A percentile compares a stretch with the other conserved stretches of the same genome.
phyloP scores from a whole-genome alignment of 2,329 filamentous ascomycete genomes.

The Penicillium sp. region DNA sequence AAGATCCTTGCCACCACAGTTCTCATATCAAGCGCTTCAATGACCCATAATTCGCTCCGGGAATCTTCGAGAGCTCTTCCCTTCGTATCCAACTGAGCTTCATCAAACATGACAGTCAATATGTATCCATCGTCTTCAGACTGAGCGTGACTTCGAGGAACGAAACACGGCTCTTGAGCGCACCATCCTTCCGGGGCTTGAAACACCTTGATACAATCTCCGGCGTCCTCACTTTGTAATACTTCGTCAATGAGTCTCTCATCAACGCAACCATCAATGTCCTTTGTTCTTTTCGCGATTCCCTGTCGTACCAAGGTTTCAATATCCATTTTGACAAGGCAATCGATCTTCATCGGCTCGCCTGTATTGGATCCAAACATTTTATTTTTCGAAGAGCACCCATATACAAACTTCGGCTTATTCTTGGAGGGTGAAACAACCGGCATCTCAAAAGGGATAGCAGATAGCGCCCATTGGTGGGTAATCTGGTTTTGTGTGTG shows the following conservation, averaged over 20 bases:
- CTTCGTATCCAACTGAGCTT: constrained; percentile 53
- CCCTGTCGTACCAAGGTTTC: background rate
- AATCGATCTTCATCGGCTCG: background rate
- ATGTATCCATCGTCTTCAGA: constrained; percentile 68
- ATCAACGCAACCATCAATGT: background rate
- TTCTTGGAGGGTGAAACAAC: constrained; percentile 46
- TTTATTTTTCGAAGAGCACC: constrained; percentile 57
- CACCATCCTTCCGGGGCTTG: background rate
- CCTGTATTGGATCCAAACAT: constrained; percentile 8
- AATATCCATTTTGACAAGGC: background rate
- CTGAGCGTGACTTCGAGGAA: constrained; percentile 19
- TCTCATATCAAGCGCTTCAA: constrained; percentile 48
- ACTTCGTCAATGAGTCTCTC: background rate
- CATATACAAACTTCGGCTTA: constrained; percentile 63
- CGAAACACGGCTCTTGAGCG: background rate
- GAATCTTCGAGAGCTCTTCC: constrained; percentile 50
- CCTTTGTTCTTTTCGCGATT: background rate
- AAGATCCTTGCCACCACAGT: constrained; percentile 54
- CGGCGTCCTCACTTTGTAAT: background rate
- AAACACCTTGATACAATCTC: background rate
- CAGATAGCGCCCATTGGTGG: background rate
- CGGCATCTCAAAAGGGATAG: constrained; percentile 1
- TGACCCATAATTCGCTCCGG: constrained; percentile 62
- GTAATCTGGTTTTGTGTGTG: background rate
- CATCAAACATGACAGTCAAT: constrained; percentile 70